phyloP scores from a whole-genome alignment of 768 basidiomycete species.

The Termitomyces sp. region DNA sequence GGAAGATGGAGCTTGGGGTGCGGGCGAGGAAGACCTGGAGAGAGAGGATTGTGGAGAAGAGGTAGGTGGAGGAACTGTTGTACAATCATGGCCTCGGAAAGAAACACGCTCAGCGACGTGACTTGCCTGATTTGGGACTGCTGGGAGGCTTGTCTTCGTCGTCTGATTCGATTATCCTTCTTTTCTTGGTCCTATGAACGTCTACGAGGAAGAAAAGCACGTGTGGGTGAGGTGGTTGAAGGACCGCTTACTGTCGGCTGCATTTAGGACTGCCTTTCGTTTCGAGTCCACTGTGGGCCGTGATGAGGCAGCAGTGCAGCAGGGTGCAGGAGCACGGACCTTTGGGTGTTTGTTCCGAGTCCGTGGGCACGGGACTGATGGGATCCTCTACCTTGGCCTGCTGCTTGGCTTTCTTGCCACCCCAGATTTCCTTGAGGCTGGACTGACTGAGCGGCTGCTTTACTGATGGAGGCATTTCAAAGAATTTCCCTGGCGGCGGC shows the following conservation, averaged over 20 bases:
- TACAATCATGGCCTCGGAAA: background rate
- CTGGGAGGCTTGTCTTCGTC: conserved; percentile 33
- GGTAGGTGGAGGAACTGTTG: background rate
- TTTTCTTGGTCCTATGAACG: conserved; percentile 38
- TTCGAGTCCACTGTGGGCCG: conserved; percentile 33
- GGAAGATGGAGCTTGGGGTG: conserved; percentile 3
- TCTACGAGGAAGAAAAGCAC: conserved; percentile 14
- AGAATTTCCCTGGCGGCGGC: conserved; percentile 56
- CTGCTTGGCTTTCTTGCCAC: conserved; percentile 22
- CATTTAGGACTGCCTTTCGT: conserved; percentile 23
- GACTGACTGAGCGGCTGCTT: conserved; percentile 74
- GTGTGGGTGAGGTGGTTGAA: background rate
- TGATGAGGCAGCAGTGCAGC: background rate
- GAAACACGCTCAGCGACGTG: background rate
- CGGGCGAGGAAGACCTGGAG: conserved; percentile 9
- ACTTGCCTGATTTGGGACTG: conserved; percentile 6
- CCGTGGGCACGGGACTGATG: conserved; percentile 23
- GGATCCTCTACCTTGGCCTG: conserved; percentile 15
- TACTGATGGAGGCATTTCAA: conserved; percentile 62
- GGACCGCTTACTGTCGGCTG: conserved; percentile 9
- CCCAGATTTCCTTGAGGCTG: conserved; percentile 75
- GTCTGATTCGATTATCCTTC: conserved; percentile 49
- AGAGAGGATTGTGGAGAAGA: conserved; percentile 11
- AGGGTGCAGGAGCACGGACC: conserved; percentile 10
- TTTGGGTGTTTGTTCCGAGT: conserved; percentile 16